Percentiles rank a stretch among this genome's conserved stretches.
These are phyloP conservation scores for Pigoraptor vietnamica DNA, from an alignment of 78 protist species.

Conservation along the genomic window DNA sequence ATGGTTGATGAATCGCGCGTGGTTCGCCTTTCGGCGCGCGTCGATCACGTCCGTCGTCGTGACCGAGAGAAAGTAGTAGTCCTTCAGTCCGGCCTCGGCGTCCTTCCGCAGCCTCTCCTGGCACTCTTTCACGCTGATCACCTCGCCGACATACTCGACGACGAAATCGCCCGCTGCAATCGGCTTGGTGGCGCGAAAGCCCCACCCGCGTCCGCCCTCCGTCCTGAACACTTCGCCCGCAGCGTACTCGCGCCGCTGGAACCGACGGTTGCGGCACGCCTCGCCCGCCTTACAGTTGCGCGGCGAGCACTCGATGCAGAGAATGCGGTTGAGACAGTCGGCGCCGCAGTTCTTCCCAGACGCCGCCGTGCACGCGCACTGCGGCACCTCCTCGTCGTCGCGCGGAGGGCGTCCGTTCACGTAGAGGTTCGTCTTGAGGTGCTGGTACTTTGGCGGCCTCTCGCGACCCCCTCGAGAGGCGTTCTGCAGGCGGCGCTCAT, in stretches of 20 bases:
- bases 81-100: conserved; percentile 46
- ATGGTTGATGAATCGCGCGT: conserved; percentile 95
- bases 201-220: background rate
- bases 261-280: background rate
- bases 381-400: background rate
- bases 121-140: conserved; percentile 63
- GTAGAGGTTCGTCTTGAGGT: background rate
- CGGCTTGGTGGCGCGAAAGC: conserved; percentile 32
- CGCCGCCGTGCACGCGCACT: background rate
- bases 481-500: background rate
- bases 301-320: background rate
- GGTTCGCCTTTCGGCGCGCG: conserved; percentile 85
- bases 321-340: background rate
- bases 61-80: conserved; percentile 81
- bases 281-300: background rate
- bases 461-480: background rate
- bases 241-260: background rate
- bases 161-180: conserved; percentile 73
- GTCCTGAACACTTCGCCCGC: background rate
- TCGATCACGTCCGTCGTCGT: conserved; percentile 75
- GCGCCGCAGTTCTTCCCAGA: background rate
- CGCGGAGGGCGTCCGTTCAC: background rate
- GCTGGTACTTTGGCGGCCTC: background rate
- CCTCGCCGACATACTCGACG: conserved; percentile 91
- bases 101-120: conserved; percentile 70